A percentile compares a stretch with the other conserved stretches of the same genome.
These are phyloP conservation scores for Taphrina deformans DNA, from an alignment of 1,139 yeast genomes.

Conservation along the genomic window DNA sequence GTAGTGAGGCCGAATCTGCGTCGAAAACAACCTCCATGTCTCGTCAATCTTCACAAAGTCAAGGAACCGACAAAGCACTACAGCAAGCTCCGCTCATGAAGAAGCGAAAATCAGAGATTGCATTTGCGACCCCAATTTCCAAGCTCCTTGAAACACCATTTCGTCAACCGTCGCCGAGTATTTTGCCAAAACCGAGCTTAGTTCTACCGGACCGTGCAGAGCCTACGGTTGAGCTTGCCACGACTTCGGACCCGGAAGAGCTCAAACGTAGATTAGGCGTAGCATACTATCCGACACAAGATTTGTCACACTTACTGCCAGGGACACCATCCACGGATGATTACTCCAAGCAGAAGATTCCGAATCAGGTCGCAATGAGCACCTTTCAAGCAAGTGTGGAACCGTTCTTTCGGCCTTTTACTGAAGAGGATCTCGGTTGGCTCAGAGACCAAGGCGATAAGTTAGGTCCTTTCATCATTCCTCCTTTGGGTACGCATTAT, in stretches of 20 bases:
- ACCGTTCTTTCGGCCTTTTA: slow-evolving; percentile 72
- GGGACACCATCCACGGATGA: slow-evolving; percentile 87
- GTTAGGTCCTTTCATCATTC: slow-evolving; percentile 55
- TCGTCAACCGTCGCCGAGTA: slow-evolving; percentile 13
- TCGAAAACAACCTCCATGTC: neutral
- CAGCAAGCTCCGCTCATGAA: slow-evolving; percentile 9
- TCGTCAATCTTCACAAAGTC: neutral
- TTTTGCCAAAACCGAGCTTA: neutral
- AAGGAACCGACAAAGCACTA: neutral
- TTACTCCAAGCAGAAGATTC: slow-evolving; percentile 74
- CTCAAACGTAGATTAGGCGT: slow-evolving; percentile 80
- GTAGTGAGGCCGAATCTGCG: neutral
- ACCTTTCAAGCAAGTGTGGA: slow-evolving; percentile 86
- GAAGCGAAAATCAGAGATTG: slow-evolving; percentile 12
- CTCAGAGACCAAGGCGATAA: slow-evolving; percentile 53
- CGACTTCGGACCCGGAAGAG: slow-evolving; percentile 52
- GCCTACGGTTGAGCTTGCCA: slow-evolving; percentile 8
- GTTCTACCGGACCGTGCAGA: slow-evolving; percentile 12
- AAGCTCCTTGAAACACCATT: neutral
- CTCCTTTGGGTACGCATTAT: slow-evolving; percentile 79
- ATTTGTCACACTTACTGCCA: slow-evolving; percentile 72
- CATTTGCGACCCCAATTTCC: slow-evolving; percentile 10
- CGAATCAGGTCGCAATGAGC: slow-evolving; percentile 87
- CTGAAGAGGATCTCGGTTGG: slow-evolving; percentile 78
- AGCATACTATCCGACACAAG: slow-evolving; percentile 79